Conservation (phyloP, 1,284 basidiomycete species). For the Phlebopus sp. region DNA sequence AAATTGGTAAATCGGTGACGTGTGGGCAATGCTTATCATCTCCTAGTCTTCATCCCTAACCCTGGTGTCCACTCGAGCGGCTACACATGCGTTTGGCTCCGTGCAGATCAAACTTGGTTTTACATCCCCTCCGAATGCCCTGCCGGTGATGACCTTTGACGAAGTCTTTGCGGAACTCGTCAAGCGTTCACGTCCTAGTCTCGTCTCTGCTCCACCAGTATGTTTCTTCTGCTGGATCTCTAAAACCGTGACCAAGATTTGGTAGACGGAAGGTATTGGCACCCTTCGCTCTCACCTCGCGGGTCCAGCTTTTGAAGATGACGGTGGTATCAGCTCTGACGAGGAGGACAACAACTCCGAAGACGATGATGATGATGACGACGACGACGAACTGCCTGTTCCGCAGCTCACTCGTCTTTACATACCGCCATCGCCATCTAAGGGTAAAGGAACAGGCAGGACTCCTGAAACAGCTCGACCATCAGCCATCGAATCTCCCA, state of each 20-base stretch:
- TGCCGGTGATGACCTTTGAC: slow-evolving; percentile 43
- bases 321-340: slow-evolving; percentile 71
- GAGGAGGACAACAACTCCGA: slow-evolving; percentile 44
- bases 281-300: slow-evolving; percentile 71
- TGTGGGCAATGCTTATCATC: slow-evolving; percentile 1
- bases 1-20: slow-evolving; percentile 22
- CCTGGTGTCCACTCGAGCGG: slow-evolving; percentile 65
- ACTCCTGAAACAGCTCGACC: slow-evolving; percentile 27
- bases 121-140: slow-evolving; percentile 46
- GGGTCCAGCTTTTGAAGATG: slow-evolving; percentile 66
- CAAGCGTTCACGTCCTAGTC: slow-evolving; percentile 59
- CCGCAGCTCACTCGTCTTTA: slow-evolving; percentile 27
- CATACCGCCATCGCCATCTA: slow-evolving; percentile 25
- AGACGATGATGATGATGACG: slow-evolving; percentile 25
- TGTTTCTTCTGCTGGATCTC: slow-evolving; percentile 9
- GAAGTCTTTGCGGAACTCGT: slow-evolving; percentile 65
- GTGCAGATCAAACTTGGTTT: slow-evolving; percentile 80
- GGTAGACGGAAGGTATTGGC: slow-evolving; percentile 84
- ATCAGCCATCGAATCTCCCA: slow-evolving; percentile 13
- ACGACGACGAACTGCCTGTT: slow-evolving; percentile 22
- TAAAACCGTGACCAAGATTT: neutral
- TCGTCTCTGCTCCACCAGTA: slow-evolving; percentile 81
- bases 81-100: slow-evolving; percentile 58
- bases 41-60: slow-evolving; percentile 50
- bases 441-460: slow-evolving; percentile 15